These are phyloP conservation scores for Martiniozyma asiatica DNA, from an alignment of 1,139 yeast genomes.

Conservation along the genomic window DNA sequence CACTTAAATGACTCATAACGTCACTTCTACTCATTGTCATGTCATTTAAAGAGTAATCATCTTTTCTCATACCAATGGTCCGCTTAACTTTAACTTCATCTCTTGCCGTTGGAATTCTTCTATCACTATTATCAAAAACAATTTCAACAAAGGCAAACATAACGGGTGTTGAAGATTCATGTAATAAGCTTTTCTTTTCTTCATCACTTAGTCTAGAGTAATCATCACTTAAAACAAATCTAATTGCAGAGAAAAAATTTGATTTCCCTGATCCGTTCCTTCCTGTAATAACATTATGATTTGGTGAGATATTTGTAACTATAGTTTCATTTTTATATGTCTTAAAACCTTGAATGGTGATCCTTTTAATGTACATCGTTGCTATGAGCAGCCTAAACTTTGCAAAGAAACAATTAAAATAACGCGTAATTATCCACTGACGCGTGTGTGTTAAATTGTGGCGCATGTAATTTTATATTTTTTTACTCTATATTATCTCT, in stretches of 20 bases:
- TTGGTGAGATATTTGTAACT: slow-evolving; percentile 66
- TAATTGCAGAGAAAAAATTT: slow-evolving; percentile 87
- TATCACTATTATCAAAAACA: slow-evolving; percentile 69
- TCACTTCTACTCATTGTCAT: slow-evolving; percentile 73
- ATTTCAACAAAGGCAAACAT: slow-evolving; percentile 92
- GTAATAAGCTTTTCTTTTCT: slow-evolving; percentile 79
- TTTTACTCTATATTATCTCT: no score
- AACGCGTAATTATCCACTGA: background rate
- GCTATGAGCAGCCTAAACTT: no score
- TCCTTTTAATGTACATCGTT: slow-evolving; percentile 23
- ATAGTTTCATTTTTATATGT: slow-evolving; percentile 81
- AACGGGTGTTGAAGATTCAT: slow-evolving; percentile 84
- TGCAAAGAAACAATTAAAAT: background rate
- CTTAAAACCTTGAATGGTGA: slow-evolving; percentile 80
- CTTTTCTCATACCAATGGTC: slow-evolving; percentile 86
- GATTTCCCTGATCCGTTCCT: slow-evolving; percentile 96
- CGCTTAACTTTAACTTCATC: slow-evolving; percentile 67
- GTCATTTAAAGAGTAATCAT: slow-evolving; percentile 75
- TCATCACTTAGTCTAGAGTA: slow-evolving; percentile 81
- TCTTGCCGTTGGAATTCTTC: slow-evolving; percentile 59
- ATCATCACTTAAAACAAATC: slow-evolving; percentile 88
- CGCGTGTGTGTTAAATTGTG: no score
- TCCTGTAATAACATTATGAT: slow-evolving; percentile 86
- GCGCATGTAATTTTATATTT: no score
- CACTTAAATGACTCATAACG: slow-evolving; percentile 71